Evolutionary conservation across 2,329 filamentous ascomycete genomes (phyloP).

Genomic region (Colletotrichum musae): DNA sequence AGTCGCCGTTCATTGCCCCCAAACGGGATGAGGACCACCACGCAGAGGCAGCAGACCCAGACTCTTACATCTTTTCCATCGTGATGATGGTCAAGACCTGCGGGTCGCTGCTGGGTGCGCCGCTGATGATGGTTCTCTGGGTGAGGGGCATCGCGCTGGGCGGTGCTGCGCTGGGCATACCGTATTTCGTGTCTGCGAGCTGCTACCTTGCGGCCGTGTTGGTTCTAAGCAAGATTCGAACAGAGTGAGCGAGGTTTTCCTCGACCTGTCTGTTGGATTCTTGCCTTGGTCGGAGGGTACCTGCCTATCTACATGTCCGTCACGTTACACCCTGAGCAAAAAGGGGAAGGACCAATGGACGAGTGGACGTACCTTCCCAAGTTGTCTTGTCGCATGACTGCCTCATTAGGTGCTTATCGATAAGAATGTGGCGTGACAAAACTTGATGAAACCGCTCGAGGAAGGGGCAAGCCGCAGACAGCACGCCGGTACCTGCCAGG

Average conservation of each 20-base stretch:
- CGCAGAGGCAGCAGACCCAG: slow-evolving; percentile 44
- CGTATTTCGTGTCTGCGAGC: slow-evolving; percentile 57
- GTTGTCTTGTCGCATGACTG: neutral
- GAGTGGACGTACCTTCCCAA: too few relatives aligned
- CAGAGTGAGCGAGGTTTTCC: neutral
- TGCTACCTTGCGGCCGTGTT: slow-evolving; percentile 54
- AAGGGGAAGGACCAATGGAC: too few relatives aligned
- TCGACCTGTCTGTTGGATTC: neutral
- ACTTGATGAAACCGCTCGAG: neutral
- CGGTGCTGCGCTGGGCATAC: slow-evolving; percentile 51
- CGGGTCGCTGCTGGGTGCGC: slow-evolving; percentile 62
- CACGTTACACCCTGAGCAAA: too few relatives aligned
- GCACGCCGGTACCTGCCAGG: too few relatives aligned
- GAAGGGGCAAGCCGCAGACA: neutral
- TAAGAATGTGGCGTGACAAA: slow-evolving; percentile 4
- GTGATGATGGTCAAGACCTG: slow-evolving; percentile 66
- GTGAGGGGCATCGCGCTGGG: slow-evolving; percentile 59
- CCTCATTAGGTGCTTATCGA: neutral
- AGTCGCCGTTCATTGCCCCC: slow-evolving; percentile 56
- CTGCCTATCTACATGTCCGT: too few relatives aligned
- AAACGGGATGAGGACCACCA: slow-evolving; percentile 14
- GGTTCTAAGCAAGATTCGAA: slow-evolving; percentile 46
- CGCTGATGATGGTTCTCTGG: slow-evolving; percentile 63
- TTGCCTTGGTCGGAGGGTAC: too few relatives aligned
- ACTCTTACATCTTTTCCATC: slow-evolving; percentile 63